A percentile compares a stretch with the other conserved stretches of the same genome.
These are phyloP conservation scores for Raffaelea albimanens DNA, from an alignment of 2,329 filamentous ascomycete species.

Conservation along the genomic window DNA sequence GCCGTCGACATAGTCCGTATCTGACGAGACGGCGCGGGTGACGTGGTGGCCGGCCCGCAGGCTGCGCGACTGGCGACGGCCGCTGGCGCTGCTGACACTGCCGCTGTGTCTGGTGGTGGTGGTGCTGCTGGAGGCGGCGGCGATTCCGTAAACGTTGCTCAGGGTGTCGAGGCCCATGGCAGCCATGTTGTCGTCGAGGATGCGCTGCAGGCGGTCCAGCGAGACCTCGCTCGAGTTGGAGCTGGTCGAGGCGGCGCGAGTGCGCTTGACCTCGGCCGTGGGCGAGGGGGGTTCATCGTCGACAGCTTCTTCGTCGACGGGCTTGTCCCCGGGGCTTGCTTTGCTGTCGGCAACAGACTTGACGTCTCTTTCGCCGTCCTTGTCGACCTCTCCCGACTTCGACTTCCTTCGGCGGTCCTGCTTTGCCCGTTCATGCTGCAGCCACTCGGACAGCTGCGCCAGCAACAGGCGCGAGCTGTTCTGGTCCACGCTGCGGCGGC, in stretches of 20 bases:
- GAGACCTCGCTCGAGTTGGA: slow-evolving; percentile 64
- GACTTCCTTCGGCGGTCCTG: slow-evolving; percentile 38
- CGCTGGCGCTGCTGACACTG: slow-evolving; percentile 11
- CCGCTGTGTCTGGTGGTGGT: background rate
- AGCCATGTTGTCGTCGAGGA: slow-evolving; percentile 59
- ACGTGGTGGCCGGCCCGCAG: slow-evolving; percentile 12
- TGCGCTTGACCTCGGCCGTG: slow-evolving; percentile 13
- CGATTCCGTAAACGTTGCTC: background rate
- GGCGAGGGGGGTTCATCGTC: slow-evolving; percentile 2
- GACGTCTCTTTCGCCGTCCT: slow-evolving; percentile 13
- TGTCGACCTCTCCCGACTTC: slow-evolving; percentile 28
- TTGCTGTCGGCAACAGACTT: slow-evolving; percentile 3
- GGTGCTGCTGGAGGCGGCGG: background rate
- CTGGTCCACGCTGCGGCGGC: slow-evolving; percentile 24
- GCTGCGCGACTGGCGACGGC: slow-evolving; percentile 19
- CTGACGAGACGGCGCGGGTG: slow-evolving; percentile 55
- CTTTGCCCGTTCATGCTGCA: slow-evolving; percentile 68
- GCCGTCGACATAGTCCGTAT: slow-evolving; percentile 77
- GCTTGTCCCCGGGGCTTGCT: slow-evolving; percentile 16
- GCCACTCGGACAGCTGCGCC: slow-evolving; percentile 71
- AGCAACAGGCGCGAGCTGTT: slow-evolving; percentile 52
- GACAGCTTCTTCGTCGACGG: slow-evolving; percentile 20
- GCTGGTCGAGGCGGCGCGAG: slow-evolving; percentile 44
- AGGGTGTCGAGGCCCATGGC: slow-evolving; percentile 35
- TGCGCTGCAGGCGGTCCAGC: slow-evolving; percentile 71